Conservation (phyloP, 202 grass and related monocot genomes). For the Hordeum pubiflorum region DNA sequence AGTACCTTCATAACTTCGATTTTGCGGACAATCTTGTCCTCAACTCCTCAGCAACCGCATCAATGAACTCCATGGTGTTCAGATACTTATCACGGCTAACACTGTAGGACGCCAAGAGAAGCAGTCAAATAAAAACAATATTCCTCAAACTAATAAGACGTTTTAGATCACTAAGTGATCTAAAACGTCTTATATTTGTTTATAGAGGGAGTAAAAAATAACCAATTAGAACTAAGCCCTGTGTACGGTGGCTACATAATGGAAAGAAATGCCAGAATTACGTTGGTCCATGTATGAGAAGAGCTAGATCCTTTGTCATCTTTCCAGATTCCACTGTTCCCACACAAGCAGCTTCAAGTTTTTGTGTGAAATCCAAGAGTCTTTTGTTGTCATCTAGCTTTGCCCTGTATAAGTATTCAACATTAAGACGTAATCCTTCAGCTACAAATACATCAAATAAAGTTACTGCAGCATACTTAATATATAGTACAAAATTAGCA, state of each 20-base stretch:
- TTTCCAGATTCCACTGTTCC: slow-evolving; percentile 63
- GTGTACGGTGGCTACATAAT: not conserved
- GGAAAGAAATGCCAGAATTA: slow-evolving; percentile 16
- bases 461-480: not conserved
- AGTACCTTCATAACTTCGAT: slow-evolving; percentile 37
- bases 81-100: slow-evolving; percentile 34
- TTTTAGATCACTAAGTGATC: too few species aligned
- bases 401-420: slow-evolving; percentile 33
- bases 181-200: too few species aligned
- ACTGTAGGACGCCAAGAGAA: slow-evolving; percentile 3
- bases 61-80: slow-evolving; percentile 44
- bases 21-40: slow-evolving; percentile 30
- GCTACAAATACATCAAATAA: slow-evolving; percentile 1
- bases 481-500: not conserved
- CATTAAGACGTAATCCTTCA: not conserved
- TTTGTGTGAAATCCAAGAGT: slow-evolving; percentile 49
- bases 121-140: not conserved
- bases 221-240: not conserved
- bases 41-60: slow-evolving; percentile 43
- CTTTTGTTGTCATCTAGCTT: slow-evolving; percentile 44
- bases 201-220: not conserved
- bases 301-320: slow-evolving; percentile 71
- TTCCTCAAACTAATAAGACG: too few species aligned
- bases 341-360: slow-evolving; percentile 53
- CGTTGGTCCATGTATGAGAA: slow-evolving; percentile 57